Conservation (phyloP, 1,284 basidiomycete species). For the Cutaneotrichosporon cutaneum region DNA sequence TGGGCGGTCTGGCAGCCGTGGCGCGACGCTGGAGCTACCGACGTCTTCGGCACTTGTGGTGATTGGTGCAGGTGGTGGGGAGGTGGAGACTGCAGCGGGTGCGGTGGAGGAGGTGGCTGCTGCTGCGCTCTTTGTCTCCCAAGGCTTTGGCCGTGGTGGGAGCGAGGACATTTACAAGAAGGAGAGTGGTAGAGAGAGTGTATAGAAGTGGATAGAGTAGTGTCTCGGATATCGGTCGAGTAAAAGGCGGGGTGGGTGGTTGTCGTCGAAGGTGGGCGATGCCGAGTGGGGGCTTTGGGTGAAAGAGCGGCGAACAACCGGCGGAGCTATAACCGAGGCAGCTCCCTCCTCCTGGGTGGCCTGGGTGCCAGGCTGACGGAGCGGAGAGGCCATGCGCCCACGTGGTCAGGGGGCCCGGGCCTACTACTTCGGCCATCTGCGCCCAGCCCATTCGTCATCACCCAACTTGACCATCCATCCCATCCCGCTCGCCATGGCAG, state of each 20-base stretch:
- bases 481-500: conserved; percentile 3
- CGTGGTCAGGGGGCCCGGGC: background rate
- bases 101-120: conserved; percentile 19
- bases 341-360: background rate
- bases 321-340: conserved; percentile 5
- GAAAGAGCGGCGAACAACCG: background rate
- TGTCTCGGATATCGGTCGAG: background rate
- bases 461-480: background rate
- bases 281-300: background rate
- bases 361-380: background rate
- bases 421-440: conserved; percentile 11
- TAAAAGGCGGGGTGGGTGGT: background rate
- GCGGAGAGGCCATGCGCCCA: background rate
- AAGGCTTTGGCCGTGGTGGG: conserved; percentile 47
- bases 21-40: conserved; percentile 32
- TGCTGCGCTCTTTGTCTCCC: conserved; percentile 36
- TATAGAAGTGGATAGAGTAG: background rate
- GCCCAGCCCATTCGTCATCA: background rate
- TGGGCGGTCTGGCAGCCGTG: conserved; percentile 43
- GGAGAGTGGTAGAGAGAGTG: background rate
- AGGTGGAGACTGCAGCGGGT: conserved; percentile 16
- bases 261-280: background rate
- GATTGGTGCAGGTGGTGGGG: conserved; percentile 32
- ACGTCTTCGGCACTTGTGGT: conserved; percentile 26
- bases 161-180: conserved; percentile 37